These are phyloP conservation scores for Parascedosporium putredinis DNA, from an alignment of 2,329 filamentous ascomycete genomes.

Conservation along the genomic window DNA sequence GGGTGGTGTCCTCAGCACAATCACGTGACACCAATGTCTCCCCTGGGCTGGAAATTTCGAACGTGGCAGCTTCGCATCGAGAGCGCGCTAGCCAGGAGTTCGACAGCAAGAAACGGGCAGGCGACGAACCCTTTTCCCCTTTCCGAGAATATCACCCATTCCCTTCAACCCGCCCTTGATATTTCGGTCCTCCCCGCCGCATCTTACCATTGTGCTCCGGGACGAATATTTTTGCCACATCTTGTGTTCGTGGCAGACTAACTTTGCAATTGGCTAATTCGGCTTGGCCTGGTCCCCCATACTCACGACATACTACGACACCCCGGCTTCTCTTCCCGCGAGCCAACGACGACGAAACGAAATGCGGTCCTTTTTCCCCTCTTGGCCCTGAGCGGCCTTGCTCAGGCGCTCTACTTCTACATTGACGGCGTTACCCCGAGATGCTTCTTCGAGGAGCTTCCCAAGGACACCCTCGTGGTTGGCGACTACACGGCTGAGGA, in stretches of 20 bases:
- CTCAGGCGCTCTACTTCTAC: conserved; percentile 89
- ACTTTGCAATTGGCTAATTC: no score
- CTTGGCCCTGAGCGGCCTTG: conserved; percentile 52
- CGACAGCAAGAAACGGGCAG: no score
- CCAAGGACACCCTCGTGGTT: conserved; percentile 93
- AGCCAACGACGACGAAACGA: conserved; percentile 12
- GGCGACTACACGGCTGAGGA: conserved; percentile 85
- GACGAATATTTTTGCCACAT: no score
- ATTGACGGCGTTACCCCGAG: conserved; percentile 77
- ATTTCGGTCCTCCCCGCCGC: no score
- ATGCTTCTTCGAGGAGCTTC: conserved; percentile 97
- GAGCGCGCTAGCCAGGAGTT: neutral
- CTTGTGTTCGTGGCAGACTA: no score
- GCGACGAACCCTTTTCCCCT: neutral
- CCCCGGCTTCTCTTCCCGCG: no score
- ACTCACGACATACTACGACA: no score
- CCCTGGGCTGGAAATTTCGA: conserved; percentile 9
- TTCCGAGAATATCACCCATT: no score
- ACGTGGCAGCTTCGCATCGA: conserved; percentile 12
- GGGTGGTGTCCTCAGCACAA: neutral
- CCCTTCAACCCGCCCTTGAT: no score
- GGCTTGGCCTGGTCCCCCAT: no score
- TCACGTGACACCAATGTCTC: conserved; percentile 25
- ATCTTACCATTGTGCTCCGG: no score
- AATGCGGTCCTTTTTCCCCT: conserved; percentile 56